Base-by-base conservation (phyloP, 2,329 filamentous ascomycete genomes). In the Chaetomium strumarium region DNA sequence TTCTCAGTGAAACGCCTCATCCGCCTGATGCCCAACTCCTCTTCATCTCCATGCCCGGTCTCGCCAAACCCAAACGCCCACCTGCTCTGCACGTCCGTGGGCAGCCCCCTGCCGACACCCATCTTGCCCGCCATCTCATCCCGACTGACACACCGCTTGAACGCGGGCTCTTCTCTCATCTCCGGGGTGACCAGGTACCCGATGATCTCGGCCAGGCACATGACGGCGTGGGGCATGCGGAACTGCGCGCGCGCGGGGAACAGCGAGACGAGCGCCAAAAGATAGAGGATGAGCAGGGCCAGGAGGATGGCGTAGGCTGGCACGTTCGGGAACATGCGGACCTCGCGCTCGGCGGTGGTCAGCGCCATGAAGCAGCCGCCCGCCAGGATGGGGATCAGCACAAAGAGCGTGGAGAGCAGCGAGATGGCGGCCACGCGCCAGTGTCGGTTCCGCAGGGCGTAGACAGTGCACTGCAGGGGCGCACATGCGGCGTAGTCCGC, bases 341-440 rank as follows among this genome's bases (percentile, higher is more conserved):
- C 78, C 19, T 73, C 64, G 14, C 71, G 70, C 12, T 61, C 42
- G 78, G 75, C 44, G 5, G 24, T 44, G 5, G 84, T 88, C 48
- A 89, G 76, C 1, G 85, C 84, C 78, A 88, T 85, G 72, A 91
- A 89, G 42, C 86, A 68, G 9, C 85, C 86, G 31, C 86, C 85
- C 0, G 77, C 79, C 6, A 91, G 74, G 51, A 87, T 72, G 2
- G 87, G 86, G 19, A 90, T 71, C 50, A 83, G 72, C 45, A 81
- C 69, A 59, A 83, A 83, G 40, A 84, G 62, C 1, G 81, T 67
- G 0, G 81, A 76, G 58, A 85, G 69, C 24, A 84, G 66, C 1
- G 81, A 86, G 14, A 85, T 66, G 42, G 77, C 67, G 0, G 84
- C 85, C 1, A 86, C 76, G 40, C 84, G 79, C 70, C 77, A 86